Conservation (phyloP, 1,139 yeast species). For the Pneumocystis wakefieldiae region DNA sequence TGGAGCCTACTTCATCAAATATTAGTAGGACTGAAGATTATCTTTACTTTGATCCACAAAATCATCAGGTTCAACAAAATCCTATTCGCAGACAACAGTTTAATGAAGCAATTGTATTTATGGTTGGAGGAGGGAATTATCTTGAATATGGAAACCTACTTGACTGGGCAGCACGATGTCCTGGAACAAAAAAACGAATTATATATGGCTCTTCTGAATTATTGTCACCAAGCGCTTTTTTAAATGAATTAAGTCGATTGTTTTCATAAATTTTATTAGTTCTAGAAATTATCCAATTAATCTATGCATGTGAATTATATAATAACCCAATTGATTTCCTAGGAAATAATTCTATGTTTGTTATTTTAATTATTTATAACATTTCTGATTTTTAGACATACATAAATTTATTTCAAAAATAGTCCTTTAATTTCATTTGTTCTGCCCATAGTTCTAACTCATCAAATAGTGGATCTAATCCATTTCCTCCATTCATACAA, state of each 20-base stretch:
- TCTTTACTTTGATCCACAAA: slow-evolving; percentile 73
- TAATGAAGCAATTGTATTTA: slow-evolving; percentile 71
- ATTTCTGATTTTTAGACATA: neutral
- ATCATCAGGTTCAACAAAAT: slow-evolving; percentile 18
- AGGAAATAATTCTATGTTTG: slow-evolving; percentile 2
- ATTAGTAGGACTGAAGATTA: slow-evolving; percentile 58
- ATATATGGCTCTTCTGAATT: slow-evolving; percentile 81
- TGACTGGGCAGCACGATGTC: slow-evolving; percentile 51
- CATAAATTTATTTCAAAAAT: neutral
- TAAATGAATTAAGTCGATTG: slow-evolving; percentile 42
- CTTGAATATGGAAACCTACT: slow-evolving; percentile 85
- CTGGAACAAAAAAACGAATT: slow-evolving; percentile 33
- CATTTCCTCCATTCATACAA: slow-evolving; percentile 50
- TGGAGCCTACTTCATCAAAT: slow-evolving; percentile 65
- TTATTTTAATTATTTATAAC: neutral
- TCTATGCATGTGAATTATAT: slow-evolving; percentile 31
- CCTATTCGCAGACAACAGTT: slow-evolving; percentile 52
- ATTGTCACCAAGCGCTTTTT: slow-evolving; percentile 59
- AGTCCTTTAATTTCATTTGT: slow-evolving; percentile 31
- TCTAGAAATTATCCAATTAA: slow-evolving; percentile 10
- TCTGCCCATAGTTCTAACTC: slow-evolving; percentile 36
- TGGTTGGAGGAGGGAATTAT: slow-evolving; percentile 94
- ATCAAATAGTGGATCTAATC: slow-evolving; percentile 48
- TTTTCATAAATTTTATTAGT: slow-evolving; percentile 22
- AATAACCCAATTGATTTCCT: slow-evolving; percentile 9